Base-by-base conservation (phyloP, 352 stramenopile genomes). In the Pythium guiyangense region DNA sequence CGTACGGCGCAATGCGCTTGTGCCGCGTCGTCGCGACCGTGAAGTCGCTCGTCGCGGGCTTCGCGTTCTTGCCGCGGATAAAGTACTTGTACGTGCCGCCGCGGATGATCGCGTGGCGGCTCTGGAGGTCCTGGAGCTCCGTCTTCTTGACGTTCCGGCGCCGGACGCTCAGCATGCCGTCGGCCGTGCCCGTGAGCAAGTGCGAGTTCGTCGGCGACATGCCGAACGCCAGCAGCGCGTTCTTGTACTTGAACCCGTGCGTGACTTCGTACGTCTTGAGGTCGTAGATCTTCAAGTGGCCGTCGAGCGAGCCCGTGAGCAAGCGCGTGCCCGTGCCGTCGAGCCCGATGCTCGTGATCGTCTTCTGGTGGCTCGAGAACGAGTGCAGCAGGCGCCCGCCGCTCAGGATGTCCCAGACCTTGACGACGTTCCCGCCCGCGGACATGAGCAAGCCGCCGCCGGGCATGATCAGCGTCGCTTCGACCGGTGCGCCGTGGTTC, bases 281-380 rank as follows among this genome's bases (percentile, higher is more conserved):
- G 67, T 96, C 86, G 70, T 97, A 97, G 50, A 97, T 94, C 72
- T 98, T 98, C 31, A 98, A 62, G 62, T 97, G 88, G 27, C 92
- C 90, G 58, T 98, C 93, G 9, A 97, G 74, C 27, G 87, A 94
- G 46, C 85, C 80, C 25, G 86, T 91, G 52, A 98, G 67, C n/a
- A 98, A 67, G 27, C 91, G 82, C n/a, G 79, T 88, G 18, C 82
- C 77, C 18, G 77, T 96, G 48, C 86, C 90, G 57, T 98, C 91
- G 6, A 97, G 60, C 9, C 76, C 74, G 49, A 97, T 73, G 59
- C 76, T 93, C 26, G 92, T 98, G 63, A 98, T 95, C n/a, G 87
- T 96, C 69, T 97, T 97, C 59, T 97, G 90, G 71, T 98, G 92
- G 65, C 84, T 96, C 49, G 78, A 90, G 61, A 97, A 96, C 66